phyloP scores from a whole-genome alignment of 495 filamentous ascomycete genomes.

The Penicillium roqueforti region DNA sequence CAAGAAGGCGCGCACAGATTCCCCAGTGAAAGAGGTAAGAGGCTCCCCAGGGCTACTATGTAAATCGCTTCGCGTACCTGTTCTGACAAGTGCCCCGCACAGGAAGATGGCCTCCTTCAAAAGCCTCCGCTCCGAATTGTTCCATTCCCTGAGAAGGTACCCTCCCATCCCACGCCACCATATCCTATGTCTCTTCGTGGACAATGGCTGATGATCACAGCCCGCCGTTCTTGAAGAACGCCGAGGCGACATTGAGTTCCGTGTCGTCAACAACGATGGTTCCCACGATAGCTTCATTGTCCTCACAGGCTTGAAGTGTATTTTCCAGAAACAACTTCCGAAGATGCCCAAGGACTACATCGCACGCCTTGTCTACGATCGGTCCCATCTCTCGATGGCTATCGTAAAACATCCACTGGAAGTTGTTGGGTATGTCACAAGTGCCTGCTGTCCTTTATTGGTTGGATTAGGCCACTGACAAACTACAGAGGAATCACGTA shows the following conservation, averaged over 20 bases:
- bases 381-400: constrained; percentile 91
- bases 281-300: constrained; percentile 86
- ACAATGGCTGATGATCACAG: constrained; percentile 34
- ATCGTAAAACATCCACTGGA: constrained; percentile 96
- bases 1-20: constrained; percentile 60
- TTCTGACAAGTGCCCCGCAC: constrained; percentile 3
- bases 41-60: too few relatives aligned
- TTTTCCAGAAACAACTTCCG: constrained; percentile 96
- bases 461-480: constrained; percentile 15
- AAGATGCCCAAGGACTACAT: constrained; percentile 99
- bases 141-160: constrained; percentile 81
- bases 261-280: constrained; percentile 96
- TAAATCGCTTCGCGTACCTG: neutral
- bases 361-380: constrained; percentile 91
- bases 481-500: constrained; percentile 80
- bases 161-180: constrained; percentile 2
- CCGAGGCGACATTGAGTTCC: constrained; percentile 93
- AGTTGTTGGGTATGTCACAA: constrained; percentile 65
- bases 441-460: neutral
- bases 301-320: constrained; percentile 91
- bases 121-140: constrained; percentile 53
- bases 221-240: constrained; percentile 92
- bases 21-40: constrained; percentile 49
- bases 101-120: constrained; percentile 31
- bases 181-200: neutral